Conservation (phyloP, 805 yeast species). For the Metschnikowia noctiluminum region DNA sequence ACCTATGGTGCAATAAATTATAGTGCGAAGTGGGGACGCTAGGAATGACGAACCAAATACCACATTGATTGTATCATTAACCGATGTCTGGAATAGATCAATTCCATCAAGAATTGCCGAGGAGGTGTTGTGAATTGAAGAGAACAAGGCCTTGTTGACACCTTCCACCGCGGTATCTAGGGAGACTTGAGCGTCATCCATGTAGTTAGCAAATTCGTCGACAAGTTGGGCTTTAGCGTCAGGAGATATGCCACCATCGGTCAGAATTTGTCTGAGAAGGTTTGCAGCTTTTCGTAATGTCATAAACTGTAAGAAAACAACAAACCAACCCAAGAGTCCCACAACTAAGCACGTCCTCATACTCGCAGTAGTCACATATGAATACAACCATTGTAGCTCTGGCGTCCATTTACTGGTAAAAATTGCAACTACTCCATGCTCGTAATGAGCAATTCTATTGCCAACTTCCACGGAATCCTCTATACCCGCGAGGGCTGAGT, state of each 20-base stretch:
- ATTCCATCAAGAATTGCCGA: constrained; percentile 6
- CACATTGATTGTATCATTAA: constrained; percentile 55
- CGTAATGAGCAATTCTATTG: constrained; percentile 6
- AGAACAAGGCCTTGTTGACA: constrained; percentile 64
- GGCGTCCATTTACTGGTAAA: constrained; percentile 4
- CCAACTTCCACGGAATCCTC: constrained; percentile 10
- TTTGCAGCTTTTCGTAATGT: constrained; percentile 5
- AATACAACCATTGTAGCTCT: constrained; percentile 8
- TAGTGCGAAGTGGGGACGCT: constrained; percentile 56
- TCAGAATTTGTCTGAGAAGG: neutral
- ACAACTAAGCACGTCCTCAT: constrained; percentile 6
- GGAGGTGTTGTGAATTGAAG: constrained; percentile 51
- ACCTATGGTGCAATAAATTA: constrained; percentile 78
- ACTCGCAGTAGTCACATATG: constrained; percentile 6
- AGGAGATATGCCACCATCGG: neutral
- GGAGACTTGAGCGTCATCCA: constrained; percentile 8
- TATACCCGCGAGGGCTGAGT: neutral
- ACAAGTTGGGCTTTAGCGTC: neutral
- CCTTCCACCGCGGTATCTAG: constrained; percentile 44
- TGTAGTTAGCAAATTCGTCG: neutral
- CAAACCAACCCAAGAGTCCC: constrained; percentile 10
- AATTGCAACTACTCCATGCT: constrained; percentile 9
- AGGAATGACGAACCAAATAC: constrained; percentile 70
- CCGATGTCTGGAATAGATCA: constrained; percentile 25
- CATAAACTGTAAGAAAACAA: constrained; percentile 11